Base-by-base conservation (phyloP, 2,329 filamentous ascomycete genomes). In the Penicillium sp. region DNA sequence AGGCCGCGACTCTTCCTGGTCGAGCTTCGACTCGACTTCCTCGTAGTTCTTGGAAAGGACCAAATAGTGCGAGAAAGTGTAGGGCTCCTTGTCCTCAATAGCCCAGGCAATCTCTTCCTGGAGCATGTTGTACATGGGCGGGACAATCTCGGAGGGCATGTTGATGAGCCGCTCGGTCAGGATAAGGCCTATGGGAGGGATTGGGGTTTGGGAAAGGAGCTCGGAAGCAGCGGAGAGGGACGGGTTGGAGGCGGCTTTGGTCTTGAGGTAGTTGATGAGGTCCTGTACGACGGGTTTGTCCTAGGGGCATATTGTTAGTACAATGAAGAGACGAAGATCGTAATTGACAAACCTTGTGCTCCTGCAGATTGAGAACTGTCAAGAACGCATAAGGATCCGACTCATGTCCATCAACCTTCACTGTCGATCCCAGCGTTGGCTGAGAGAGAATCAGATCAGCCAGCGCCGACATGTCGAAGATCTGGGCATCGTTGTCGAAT, bases 121-220 rank as follows among this genome's bases (percentile, higher is more conserved):
- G 44, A 98, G 80, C 88, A 96, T 95, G 44, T 79, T 82, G 77
- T 96, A 97, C 81, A 97, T 86, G 4, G 93, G 91, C 28, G 93
- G 91, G 13, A 89, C 82, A 55, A 95, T 83, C 70, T 97, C 88
- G 15, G 87, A 77, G n/a, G 93, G 93, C 76, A 96, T 90, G 74
- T 98, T 98, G 75, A 98, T 89, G 61, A 97, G 77, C 21, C 91
- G 83, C 70, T 98, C 93, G 2, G 88, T 87, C n/a, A 98, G 76
- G 26, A 98, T 79, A 15, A 98, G 75, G 3, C 89, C 93, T 49
- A 96, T 79, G 48, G 88, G 82, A 0, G 73, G 68, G 49, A 77
- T 73, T 19, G 72, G 70, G 13, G 72, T 71, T 51, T 74, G 67
- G 6, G 72, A 70, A 53, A 88, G 69, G n/a, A 87, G 72, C n/a